Base-by-base conservation (phyloP, 495 filamentous ascomycete species). In the Hyphodiscus hymeniophilus region DNA sequence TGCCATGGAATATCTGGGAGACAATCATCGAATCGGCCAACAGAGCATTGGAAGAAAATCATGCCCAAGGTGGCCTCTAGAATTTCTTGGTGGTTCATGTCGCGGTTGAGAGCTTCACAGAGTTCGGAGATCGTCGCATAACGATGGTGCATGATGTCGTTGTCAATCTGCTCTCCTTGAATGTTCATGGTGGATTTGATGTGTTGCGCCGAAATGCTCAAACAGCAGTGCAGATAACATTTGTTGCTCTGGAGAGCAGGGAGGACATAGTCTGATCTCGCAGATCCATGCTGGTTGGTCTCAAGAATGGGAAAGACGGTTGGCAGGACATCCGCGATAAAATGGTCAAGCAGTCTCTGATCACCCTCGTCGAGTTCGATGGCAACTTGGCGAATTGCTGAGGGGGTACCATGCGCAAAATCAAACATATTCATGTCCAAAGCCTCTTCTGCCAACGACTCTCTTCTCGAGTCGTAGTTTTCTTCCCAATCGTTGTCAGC, bases 1-100 rank as follows among this genome's bases (percentile, higher is more conserved):
- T 84, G 82, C 92, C 92, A 98, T 1, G 91, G 84, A 51, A 97
- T 95, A 59, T 98, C 92, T 2, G 89, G 89, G 11, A 98, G 79
- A 42, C 73, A 76, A 57, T 96, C 92, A 56, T 89, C 84, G 3
- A 84, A 77, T 38, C 85, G 73, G 28, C 92, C 92, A 47, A 97
- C 90, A 13, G 86, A 86, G 69, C 85, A 91, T 57, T 95, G 90
- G 73, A 96, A 98, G 70, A 97, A 89, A 51, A 96, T 95, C 80
- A 98, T 90, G 41, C 88, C 92, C 7, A 98, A 72, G 1, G 91
- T 89, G 2, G 92, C 89, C 66, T 98, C 92, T 11, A 98, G 76
- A 53, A 95, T 95, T 58, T 91, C 73, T 38, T 84, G 74, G 63
- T 95, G 89, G 51, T 96, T 71, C 54, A 78, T 76, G 57, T 98